Base-by-base conservation (phyloP, 495 filamentous ascomycete genomes). In the Evernia prunastri region DNA sequence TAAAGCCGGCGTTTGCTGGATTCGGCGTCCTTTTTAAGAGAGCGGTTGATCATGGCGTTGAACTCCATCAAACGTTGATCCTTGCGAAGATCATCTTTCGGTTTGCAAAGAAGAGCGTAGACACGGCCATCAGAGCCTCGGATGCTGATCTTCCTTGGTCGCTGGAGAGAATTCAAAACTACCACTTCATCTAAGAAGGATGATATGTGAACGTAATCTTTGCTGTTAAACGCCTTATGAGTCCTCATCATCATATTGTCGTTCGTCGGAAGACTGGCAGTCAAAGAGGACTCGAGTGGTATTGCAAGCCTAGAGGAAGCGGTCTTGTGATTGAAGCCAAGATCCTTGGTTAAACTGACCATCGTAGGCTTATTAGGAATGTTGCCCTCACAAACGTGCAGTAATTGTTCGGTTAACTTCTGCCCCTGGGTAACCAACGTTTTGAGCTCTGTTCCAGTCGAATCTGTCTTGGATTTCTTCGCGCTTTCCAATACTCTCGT, bases 61-160 rank as follows among this genome's bases (percentile, higher is more conserved):
- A 97, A 99, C 72, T 97, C 95, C 95, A 99, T 97, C 27, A 98
- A 84, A 56, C 94, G 89, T 69, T 96, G 92, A 66, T 99, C 94
- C 68, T 96, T 97, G 10, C 94, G 88, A 8, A 99, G 81, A 73
- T 99, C 95, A 71, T 97, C 94, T 73, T 97, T 97, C 8, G 94
- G 94, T 70, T 99, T 99, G 79, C 95, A 94, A 56, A 99, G 81
- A 20, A 97, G 84, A 35, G 88, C 87, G 70, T 99, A 99, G 9
- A 82, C 79, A 58, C 87, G 86, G 17, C 94, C 94, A 74, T 99
- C 91, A 0, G 89, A 92, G 9, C 92, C 94, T 49, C 87, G 82
- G 36, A 94, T 89, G 36, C 86, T 91, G 66, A 99, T 87, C 70
- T 91, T 96, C 58, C 93, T 86, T 18, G 95, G 94, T 68, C 92